Percentiles rank a stretch among this genome's conserved stretches.
phyloP scores from a whole-genome alignment of 495 filamentous ascomycete genomes.

The Penicillium chermesinum region DNA sequence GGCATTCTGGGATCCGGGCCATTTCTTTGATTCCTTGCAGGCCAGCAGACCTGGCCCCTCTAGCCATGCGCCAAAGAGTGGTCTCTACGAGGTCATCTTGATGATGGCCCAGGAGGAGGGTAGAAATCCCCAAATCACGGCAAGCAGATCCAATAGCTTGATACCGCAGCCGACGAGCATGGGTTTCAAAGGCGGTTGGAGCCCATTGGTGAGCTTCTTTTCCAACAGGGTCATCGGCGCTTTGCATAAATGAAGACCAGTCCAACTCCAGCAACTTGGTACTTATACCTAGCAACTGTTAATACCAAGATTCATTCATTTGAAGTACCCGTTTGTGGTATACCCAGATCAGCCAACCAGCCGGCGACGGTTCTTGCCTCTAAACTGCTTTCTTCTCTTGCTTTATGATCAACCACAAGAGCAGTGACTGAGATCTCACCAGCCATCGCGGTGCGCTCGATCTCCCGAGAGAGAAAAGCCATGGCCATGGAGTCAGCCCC shows the following conservation, averaged over 20 bases:
- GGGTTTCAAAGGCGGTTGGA: conserved; percentile 66
- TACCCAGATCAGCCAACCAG: conserved; percentile 46
- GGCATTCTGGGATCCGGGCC: conserved; percentile 74
- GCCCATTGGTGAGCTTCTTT: conserved; percentile 37
- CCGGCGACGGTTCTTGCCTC: conserved; percentile 61
- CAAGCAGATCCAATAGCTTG: conserved; percentile 62
- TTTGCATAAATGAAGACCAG: conserved; percentile 33
- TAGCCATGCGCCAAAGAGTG: conserved; percentile 65
- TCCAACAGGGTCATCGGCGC: conserved; percentile 7
- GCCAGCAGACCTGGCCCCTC: conserved; percentile 56
- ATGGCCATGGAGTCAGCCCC: conserved; percentile 97
- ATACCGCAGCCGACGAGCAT: conserved; percentile 72
- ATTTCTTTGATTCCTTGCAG: conserved; percentile 62
- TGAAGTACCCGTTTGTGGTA: conserved; percentile 3
- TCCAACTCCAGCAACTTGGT: conserved; percentile 47
- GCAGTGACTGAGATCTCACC: conserved; percentile 45
- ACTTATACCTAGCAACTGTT: conserved; percentile 38
- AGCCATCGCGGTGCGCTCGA: conserved; percentile 26
- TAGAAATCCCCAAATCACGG: conserved; percentile 35
- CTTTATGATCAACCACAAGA: conserved; percentile 75
- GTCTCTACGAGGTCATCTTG: conserved; percentile 85
- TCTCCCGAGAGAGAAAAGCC: conserved; percentile 60
- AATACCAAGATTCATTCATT: neutral
- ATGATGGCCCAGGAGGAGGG: conserved; percentile 76
- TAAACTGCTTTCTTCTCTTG: conserved; percentile 58